Percentiles rank a stretch among this genome's conserved stretches.
Conservation (phyloP, 345 rosid species). For the Isatis tinctoria region DNA sequence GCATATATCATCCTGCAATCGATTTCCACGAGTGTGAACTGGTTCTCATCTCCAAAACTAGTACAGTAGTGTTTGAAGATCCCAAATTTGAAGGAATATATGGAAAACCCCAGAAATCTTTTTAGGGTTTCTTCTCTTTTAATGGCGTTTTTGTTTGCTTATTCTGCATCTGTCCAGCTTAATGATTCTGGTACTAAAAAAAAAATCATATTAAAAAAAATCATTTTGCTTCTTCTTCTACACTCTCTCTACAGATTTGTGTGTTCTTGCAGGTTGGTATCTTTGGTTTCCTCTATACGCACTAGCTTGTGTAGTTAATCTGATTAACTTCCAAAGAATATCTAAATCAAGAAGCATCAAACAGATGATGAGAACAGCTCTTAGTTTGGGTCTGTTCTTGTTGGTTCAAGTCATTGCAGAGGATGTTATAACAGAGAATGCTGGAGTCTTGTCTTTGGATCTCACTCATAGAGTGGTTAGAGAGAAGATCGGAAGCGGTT, state of each 20-base stretch:
- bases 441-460: constrained; percentile 60
- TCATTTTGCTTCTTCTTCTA: not conserved
- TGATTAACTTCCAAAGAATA: constrained; percentile 23
- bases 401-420: constrained; percentile 53
- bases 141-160: constrained; percentile 68
- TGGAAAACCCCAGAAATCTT: constrained; percentile 37
- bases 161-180: constrained; percentile 76
- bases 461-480: constrained; percentile 61
- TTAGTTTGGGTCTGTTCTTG: constrained; percentile 43
- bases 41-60: not conserved
- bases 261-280: constrained; percentile 59
- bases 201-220: too few relatives aligned
- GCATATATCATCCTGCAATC: not conserved
- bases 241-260: not conserved
- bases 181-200: constrained; percentile 60
- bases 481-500: constrained; percentile 77
- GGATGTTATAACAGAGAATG: constrained; percentile 28
- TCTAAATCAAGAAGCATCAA: constrained; percentile 15
- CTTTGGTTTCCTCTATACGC: constrained; percentile 79
- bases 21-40: not conserved
- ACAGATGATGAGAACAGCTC: constrained; percentile 30
- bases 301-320: constrained; percentile 52
- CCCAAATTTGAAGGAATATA: not conserved
- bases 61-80: not conserved
- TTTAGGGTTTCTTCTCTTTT: constrained; percentile 44